phyloP scores from a whole-genome alignment of 768 basidiomycete genomes.

The Naganishia vishniacii region DNA sequence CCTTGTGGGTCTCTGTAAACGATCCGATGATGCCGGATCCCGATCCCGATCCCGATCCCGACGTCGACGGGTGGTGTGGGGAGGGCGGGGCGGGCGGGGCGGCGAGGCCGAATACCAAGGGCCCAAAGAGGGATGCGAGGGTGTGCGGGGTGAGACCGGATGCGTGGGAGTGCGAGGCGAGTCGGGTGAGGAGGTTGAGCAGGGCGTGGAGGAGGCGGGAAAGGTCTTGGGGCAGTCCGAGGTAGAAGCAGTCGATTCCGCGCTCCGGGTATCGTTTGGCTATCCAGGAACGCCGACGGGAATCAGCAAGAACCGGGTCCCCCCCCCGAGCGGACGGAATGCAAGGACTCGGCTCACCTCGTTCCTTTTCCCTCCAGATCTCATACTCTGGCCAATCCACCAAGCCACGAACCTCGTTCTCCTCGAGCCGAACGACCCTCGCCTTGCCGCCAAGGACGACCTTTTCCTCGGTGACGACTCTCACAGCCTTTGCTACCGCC shows the following conservation, averaged over 20 bases:
- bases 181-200: constrained; percentile 71
- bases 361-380: constrained; percentile 75
- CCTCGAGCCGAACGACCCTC: constrained; percentile 22
- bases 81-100: constrained; percentile 40
- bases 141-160: constrained; percentile 89
- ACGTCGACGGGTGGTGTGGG: too few species aligned
- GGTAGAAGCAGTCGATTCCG: constrained; percentile 52
- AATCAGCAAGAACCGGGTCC: not conserved
- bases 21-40: too few species aligned
- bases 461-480: constrained; percentile 57
- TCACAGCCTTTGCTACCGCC: constrained; percentile 74
- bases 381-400: constrained; percentile 78
- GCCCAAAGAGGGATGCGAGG: constrained; percentile 81
- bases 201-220: constrained; percentile 52
- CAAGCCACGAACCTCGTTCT: constrained; percentile 60
- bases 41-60: too few species aligned
- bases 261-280: not conserved
- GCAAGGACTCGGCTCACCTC: constrained; percentile 53
- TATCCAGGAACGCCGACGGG: not conserved
- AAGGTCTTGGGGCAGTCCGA: constrained; percentile 34
- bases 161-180: constrained; percentile 73
- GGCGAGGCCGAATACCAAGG: constrained; percentile 78
- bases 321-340: not conserved
- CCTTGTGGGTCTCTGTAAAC: constrained; percentile 53
- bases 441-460: constrained; percentile 24